Base-by-base conservation (phyloP, 352 stramenopile species). In the Phytophthora cryptogea region DNA sequence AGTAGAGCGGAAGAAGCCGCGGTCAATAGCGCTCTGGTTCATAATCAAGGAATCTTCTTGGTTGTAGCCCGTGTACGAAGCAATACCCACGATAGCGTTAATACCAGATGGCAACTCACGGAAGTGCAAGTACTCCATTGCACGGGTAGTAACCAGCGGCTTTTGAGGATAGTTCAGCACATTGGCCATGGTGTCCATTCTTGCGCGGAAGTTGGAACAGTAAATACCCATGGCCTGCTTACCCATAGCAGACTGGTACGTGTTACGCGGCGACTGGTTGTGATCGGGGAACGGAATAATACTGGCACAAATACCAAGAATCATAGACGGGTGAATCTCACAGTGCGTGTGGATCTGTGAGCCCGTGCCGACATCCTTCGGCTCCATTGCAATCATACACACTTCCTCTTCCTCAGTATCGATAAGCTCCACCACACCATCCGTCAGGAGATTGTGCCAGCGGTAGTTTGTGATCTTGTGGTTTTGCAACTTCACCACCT, bases 261-360 rank as follows among this genome's bases (percentile, higher is more conserved):
- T 99, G 84, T 99, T 99, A 94, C 98, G 94, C 48, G 98, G 98
- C 75, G 92, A 99, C 80, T 99, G 98, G 75, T 99, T 99, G 89
- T 99, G 98, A 82, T 99, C 97, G 0, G 98, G 97, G 85, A 99
- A 99, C 16, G 98, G 98, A 88, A 99, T 99, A 72, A 99, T 99
- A 59, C 93, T 99, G 31, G 97, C 97, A 75, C 96, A 99, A 58
- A 99, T 98, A 45, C 98, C 98, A 5, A 99, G 78, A 71, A 99
- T 99, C 95, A 99, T 99, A 27, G 88, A 98, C 39, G 98, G 98
- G 72, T 99, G 97, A 62, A 99, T 99, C 80, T 99, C 98, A 58
- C 97, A 99, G 70, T 99, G 98, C 28, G 98, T 99, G 76, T 99
- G 99, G 26, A 98, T 98, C 55, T 97, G 88, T 8, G 79, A 76